Conservation (phyloP, 768 basidiomycete species). For the Omphalotus guepiniiformis region DNA sequence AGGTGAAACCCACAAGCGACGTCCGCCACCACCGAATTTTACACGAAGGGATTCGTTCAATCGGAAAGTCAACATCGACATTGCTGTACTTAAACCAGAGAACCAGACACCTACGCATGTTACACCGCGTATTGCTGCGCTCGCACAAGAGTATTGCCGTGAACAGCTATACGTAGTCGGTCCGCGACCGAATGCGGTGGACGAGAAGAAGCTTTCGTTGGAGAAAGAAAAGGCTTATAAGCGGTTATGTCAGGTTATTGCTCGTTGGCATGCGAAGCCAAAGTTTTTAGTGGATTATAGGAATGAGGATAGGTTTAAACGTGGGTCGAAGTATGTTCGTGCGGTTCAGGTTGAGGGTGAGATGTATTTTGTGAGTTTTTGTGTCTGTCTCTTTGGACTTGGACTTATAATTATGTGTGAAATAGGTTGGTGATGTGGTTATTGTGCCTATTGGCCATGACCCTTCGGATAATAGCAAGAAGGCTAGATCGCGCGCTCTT, state of each 20-base stretch:
- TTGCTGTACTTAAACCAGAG: slow-evolving; percentile 50
- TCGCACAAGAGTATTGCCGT: slow-evolving; percentile 49
- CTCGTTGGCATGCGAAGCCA: slow-evolving; percentile 17
- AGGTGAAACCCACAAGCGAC: background rate
- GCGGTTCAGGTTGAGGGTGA: slow-evolving; percentile 39
- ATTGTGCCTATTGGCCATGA: slow-evolving; percentile 37
- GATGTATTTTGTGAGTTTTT: too few species aligned
- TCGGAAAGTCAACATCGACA: slow-evolving; percentile 43
- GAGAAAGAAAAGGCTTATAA: slow-evolving; percentile 21
- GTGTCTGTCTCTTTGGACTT: too few species aligned
- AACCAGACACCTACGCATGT: slow-evolving; percentile 57
- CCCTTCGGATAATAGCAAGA: slow-evolving; percentile 11
- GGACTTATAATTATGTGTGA: too few species aligned
- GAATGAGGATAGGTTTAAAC: slow-evolving; percentile 30
- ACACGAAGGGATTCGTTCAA: too few species aligned
- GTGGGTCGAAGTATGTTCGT: slow-evolving; percentile 30
- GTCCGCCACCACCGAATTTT: too few species aligned
- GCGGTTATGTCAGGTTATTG: slow-evolving; percentile 25
- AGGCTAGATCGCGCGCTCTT: slow-evolving; percentile 22
- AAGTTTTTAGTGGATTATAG: slow-evolving; percentile 23
- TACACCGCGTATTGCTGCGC: slow-evolving; percentile 50
- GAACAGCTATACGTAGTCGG: slow-evolving; percentile 56
- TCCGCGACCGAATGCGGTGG: slow-evolving; percentile 31
- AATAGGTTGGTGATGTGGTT: slow-evolving; percentile 61
- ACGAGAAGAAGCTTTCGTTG: slow-evolving; percentile 17